Evolutionary conservation across 768 basidiomycete species (phyloP).

Genomic region (Panaeolus papilionaceus): DNA sequence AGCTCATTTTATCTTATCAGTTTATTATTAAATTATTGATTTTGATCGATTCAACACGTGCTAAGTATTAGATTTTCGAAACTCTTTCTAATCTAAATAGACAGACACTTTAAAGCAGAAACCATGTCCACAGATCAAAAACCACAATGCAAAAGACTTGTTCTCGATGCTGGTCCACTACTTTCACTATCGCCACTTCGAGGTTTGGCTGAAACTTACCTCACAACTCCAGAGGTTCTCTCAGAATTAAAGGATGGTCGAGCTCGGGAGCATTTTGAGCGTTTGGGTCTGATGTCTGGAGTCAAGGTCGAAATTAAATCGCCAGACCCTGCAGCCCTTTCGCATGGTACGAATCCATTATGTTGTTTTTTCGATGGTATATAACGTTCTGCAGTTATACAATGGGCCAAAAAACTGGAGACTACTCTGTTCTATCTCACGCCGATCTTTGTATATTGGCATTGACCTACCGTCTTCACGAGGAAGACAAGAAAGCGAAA

Average conservation of each 20-base stretch:
- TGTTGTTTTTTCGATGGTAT: neutral
- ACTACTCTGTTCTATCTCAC: constrained; percentile 90
- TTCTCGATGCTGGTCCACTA: constrained; percentile 94
- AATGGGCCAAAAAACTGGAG: constrained; percentile 94
- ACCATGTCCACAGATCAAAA: constrained; percentile 31
- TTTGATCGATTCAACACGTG: constrained; percentile 11
- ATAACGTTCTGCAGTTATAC: constrained; percentile 65
- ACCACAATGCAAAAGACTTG: constrained; percentile 74
- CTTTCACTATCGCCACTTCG: constrained; percentile 88
- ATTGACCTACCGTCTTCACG: constrained; percentile 80
- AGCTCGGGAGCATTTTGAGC: constrained; percentile 86
- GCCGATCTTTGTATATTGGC: constrained; percentile 93
- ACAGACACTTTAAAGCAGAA: neutral
- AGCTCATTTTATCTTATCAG: constrained; percentile 19
- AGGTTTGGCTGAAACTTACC: constrained; percentile 85
- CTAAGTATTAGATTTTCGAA: constrained; percentile 11
- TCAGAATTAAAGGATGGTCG: constrained; percentile 89
- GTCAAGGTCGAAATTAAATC: constrained; percentile 74
- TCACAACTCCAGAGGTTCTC: constrained; percentile 91
- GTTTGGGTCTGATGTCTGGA: constrained; percentile 75
- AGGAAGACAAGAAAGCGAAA: constrained; percentile 50
- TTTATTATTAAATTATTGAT: neutral
- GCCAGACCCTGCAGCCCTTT: constrained; percentile 73
- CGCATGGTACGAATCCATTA: constrained; percentile 54
- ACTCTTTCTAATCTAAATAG: constrained; percentile 1